Evolutionary conservation across 1,284 basidiomycete species (phyloP), one percentile per base, ranked within the genome.

Genomic region (Testicularia cyperi): DNA sequence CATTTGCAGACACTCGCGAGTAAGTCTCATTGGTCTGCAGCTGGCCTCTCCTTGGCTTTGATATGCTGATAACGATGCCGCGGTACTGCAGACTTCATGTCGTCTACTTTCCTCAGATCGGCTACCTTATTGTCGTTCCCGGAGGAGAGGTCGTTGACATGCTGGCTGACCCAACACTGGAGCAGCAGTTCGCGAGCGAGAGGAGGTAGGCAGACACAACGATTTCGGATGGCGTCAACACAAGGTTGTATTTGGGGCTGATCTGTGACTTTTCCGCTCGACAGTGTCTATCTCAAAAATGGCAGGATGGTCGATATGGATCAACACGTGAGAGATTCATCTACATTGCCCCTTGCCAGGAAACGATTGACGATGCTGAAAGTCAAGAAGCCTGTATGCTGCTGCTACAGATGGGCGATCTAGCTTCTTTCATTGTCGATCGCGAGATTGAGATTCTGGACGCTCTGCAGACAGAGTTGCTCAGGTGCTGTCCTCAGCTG

Each of bases 51-150:
- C 9, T 8, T 16, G 18, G 21, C 16, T 10, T 21, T 36, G 16
- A 36, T 12, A 38, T 7, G 19, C 22, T 16, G 6, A 6, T 8
- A 7, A 13, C 23, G 9, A 37, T 24, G 21, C 15, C 35, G 7
- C n/a, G 10, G 23, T 9, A 13, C 14, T 14, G 7, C 34, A 62
- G 58, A 4, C 18, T 62, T 4, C 29, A 44, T 13, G 61, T 64
- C 1, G 55, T 58, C 26, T 58, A 57, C 40, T 64, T 64, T 18
- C 61, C 61, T 3, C 61, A 64, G 30, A 64, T 64, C 14, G 61
- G 61, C 19, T 64, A 64, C 24, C 20, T 64, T n/a, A 54, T 64
- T n/a, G 36, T 37, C 12, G 44, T 58, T 6, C 46, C 54, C 4
- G 27, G 13, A 6, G 55, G 45, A 5, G 61, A 53, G 26, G 19